phyloP scores from a whole-genome alignment of 176 grass and related monocot species.

The Avena sativa region DNA sequence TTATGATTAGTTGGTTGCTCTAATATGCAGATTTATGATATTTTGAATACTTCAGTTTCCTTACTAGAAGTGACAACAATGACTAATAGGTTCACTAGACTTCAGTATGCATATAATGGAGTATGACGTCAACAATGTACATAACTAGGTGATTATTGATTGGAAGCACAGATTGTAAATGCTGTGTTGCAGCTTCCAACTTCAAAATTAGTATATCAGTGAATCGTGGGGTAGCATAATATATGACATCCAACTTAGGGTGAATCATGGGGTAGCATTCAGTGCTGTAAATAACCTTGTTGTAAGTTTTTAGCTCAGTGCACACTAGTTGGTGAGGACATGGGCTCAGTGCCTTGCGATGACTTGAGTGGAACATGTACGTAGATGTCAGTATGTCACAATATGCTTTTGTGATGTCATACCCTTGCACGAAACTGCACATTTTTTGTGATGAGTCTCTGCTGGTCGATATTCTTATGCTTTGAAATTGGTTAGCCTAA shows the following conservation, averaged over 20 bases:
- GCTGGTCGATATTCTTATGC: too few species aligned
- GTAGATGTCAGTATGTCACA: neutral
- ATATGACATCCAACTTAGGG: too few species aligned
- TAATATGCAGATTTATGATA: neutral
- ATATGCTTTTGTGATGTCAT: neutral
- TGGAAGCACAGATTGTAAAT: constrained; percentile 16
- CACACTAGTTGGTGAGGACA: too few species aligned
- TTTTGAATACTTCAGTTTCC: neutral
- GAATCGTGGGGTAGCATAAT: neutral
- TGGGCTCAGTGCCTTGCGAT: neutral
- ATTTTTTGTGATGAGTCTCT: too few species aligned
- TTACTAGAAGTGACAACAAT: neutral
- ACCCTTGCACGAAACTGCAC: neutral
- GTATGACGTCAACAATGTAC: neutral
- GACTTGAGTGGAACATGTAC: neutral
- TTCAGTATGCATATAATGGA: neutral
- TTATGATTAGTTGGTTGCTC: neutral
- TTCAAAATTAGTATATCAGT: neutral
- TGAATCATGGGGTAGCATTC: too few species aligned
- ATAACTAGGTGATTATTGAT: neutral
- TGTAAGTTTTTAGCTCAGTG: neutral
- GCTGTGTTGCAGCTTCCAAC: neutral
- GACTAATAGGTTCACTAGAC: neutral
- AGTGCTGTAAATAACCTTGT: too few species aligned
- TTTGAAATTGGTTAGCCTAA: neutral